These are phyloP conservation scores for Talaromyces marneffei DNA, from an alignment of 2,329 filamentous ascomycete species.

Conservation along the genomic window DNA sequence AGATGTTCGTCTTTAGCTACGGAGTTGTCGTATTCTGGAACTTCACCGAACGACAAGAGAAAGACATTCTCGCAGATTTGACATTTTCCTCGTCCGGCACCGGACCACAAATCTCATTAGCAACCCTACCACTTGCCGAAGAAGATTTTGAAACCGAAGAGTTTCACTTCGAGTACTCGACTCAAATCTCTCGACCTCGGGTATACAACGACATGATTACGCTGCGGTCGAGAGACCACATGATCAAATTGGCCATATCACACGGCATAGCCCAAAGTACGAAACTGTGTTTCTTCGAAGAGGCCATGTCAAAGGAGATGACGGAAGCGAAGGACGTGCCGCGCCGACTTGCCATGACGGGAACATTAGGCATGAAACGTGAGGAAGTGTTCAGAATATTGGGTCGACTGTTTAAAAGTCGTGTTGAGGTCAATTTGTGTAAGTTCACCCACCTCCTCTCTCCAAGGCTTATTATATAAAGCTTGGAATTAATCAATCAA, in stretches of 20 bases:
- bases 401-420: constrained; percentile 82
- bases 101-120: constrained; percentile 53
- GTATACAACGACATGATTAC: constrained; percentile 99
- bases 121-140: constrained; percentile 73
- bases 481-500: not conserved
- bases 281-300: constrained; percentile 92
- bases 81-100: constrained; percentile 63
- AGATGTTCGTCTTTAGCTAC: constrained; percentile 97
- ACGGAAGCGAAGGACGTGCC: constrained; percentile 86
- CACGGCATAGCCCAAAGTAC: constrained; percentile 97
- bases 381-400: constrained; percentile 90
- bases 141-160: constrained; percentile 95
- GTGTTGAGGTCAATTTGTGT: constrained; percentile 97
- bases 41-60: constrained; percentile 91
- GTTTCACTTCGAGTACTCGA: constrained; percentile 96
- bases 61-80: constrained; percentile 89
- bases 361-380: constrained; percentile 82
- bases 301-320: constrained; percentile 94
- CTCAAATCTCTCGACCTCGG: constrained; percentile 74
- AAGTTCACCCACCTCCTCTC: constrained; percentile 38
- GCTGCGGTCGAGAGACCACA: constrained; percentile 86
- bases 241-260: constrained; percentile 97
- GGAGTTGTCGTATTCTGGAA: constrained; percentile 99
- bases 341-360: constrained; percentile 79
- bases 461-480: not conserved